phyloP scores from a whole-genome alignment of 2,329 filamentous ascomycete genomes.

The Periconia sp. region DNA sequence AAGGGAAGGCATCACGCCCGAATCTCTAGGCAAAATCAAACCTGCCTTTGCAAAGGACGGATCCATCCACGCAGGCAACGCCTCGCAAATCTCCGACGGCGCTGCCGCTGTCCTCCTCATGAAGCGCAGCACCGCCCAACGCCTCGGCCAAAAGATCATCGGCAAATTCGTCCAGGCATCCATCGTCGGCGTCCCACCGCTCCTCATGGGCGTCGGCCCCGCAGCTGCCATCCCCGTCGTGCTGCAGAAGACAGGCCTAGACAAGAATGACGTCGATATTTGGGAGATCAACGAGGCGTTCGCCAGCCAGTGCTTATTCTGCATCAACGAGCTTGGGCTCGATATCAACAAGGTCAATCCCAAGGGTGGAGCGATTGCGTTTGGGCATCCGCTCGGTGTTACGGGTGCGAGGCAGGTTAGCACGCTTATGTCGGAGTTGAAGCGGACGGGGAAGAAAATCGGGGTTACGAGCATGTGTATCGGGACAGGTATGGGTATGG shows the following conservation, averaged over 20 bases:
- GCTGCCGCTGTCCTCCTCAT: slow-evolving; percentile 94
- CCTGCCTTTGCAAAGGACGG: slow-evolving; percentile 91
- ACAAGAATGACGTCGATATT: slow-evolving; percentile 87
- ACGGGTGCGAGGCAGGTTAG: slow-evolving; percentile 93
- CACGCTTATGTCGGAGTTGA: slow-evolving; percentile 88
- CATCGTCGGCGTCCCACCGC: slow-evolving; percentile 85
- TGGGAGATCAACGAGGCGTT: slow-evolving; percentile 99
- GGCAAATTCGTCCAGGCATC: slow-evolving; percentile 91
- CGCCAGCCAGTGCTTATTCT: slow-evolving; percentile 93
- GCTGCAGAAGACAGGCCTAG: slow-evolving; percentile 83
- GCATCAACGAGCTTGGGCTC: slow-evolving; percentile 83
- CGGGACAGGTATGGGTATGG: slow-evolving; percentile 96
- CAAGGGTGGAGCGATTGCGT: slow-evolving; percentile 95
- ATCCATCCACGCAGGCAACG: slow-evolving; percentile 94
- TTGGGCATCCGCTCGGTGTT: slow-evolving; percentile 92
- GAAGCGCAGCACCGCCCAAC: slow-evolving; percentile 89
- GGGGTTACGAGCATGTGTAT: slow-evolving; percentile 97
- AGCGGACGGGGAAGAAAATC: slow-evolving; percentile 80
- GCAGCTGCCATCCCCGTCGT: slow-evolving; percentile 96
- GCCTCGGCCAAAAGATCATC: slow-evolving; percentile 84
- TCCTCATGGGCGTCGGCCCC: slow-evolving; percentile 95
- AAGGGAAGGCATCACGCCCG: slow-evolving; percentile 80
- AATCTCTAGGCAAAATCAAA: slow-evolving; percentile 88
- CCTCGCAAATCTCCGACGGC: slow-evolving; percentile 90
- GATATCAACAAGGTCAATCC: slow-evolving; percentile 91